Evolutionary conservation across 1,284 basidiomycete species (phyloP).

Genomic region (Leccinum huronense): DNA sequence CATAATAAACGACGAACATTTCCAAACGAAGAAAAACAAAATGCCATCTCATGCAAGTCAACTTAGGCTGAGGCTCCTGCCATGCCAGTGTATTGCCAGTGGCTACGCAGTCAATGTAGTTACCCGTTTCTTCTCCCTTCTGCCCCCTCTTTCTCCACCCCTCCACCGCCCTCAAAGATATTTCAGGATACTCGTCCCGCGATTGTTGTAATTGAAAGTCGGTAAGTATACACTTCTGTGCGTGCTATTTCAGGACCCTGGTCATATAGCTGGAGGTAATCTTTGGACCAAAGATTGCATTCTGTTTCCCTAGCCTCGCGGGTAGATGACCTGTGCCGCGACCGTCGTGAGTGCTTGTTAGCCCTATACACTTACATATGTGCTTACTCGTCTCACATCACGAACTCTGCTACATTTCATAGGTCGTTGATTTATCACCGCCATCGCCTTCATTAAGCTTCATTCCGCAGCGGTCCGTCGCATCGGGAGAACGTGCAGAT

Average conservation of each 20-base stretch:
- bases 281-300: not conserved
- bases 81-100: no score
- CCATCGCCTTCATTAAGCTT: not conserved
- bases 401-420: not conserved
- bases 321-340: not conserved
- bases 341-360: not conserved
- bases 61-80: no score
- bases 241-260: not conserved
- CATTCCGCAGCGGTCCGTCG: not conserved
- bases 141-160: constrained; percentile 13
- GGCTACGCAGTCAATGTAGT: no score
- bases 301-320: not conserved
- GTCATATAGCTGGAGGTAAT: not conserved
- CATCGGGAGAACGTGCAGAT: not conserved
- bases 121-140: not conserved
- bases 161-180: constrained; percentile 31
- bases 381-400: not conserved
- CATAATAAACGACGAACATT: no score
- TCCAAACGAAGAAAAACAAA: no score
- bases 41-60: no score
- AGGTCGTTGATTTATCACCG: not conserved
- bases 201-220: not conserved
- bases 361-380: not conserved
- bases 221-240: not conserved
- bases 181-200: not conserved